Percentiles rank a stretch among this genome's conserved stretches.
Conservation (phyloP, 331 rosid species). For the Pyracantha coccinea region DNA sequence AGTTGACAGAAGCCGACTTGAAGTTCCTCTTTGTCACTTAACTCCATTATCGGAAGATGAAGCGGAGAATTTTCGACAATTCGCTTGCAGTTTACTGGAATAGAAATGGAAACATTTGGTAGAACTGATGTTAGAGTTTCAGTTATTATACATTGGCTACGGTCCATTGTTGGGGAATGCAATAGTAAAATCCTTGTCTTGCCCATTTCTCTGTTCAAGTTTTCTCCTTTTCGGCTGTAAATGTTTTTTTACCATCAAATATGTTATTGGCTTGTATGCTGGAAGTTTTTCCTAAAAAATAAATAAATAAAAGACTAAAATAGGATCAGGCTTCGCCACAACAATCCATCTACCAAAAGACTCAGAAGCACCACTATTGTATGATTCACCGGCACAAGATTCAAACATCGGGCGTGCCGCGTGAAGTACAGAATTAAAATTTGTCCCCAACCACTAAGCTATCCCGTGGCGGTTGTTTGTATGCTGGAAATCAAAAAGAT, state of each 20-base stretch:
- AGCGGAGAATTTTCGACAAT: too few relatives aligned
- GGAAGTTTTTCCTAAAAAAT: neutral
- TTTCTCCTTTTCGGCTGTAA: neutral
- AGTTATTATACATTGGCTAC: neutral
- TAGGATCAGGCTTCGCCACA: too few relatives aligned
- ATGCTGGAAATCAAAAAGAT: neutral
- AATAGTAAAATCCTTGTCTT: neutral
- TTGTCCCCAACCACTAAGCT: too few relatives aligned
- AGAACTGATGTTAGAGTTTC: neutral
- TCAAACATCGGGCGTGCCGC: too few relatives aligned
- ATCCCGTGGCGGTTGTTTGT: too few relatives aligned
- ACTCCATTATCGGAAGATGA: slow-evolving; percentile 7
- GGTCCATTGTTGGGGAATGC: neutral
- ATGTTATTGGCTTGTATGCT: neutral
- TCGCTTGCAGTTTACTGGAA: neutral
- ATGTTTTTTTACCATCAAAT: neutral
- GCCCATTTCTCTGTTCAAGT: neutral
- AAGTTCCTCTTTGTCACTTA: slow-evolving; percentile 46
- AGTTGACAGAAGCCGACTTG: slow-evolving; percentile 60
- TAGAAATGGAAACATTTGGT: neutral
- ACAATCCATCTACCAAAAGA: too few relatives aligned
- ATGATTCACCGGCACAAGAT: too few relatives aligned
- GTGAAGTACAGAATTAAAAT: too few relatives aligned
- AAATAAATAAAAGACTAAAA: too few relatives aligned
- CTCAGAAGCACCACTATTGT: too few relatives aligned